Percentiles rank a stretch among this genome's conserved stretches.
These are phyloP conservation scores for Hypoxylon sp. DNA, from an alignment of 2,329 filamentous ascomycete species.

Conservation along the genomic window DNA sequence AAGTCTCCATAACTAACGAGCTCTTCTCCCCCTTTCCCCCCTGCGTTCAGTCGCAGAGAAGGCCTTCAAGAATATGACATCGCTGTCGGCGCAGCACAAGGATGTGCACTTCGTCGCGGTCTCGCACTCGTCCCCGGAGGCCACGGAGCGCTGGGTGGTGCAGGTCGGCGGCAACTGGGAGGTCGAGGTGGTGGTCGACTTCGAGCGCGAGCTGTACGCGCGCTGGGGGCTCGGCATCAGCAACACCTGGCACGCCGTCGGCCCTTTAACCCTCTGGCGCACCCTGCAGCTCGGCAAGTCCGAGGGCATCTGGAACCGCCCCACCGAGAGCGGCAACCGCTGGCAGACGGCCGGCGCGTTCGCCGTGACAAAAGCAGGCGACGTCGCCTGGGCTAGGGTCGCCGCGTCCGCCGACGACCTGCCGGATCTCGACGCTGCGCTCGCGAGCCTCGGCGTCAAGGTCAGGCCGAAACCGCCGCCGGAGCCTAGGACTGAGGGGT, in stretches of 20 bases:
- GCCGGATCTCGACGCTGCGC: conserved; percentile 63
- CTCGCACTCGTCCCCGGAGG: conserved; percentile 66
- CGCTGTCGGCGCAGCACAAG: conserved; percentile 62
- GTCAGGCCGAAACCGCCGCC: conserved; percentile 54
- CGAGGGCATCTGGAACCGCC: conserved; percentile 74
- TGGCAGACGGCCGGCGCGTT: conserved; percentile 78
- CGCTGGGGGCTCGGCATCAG: conserved; percentile 74
- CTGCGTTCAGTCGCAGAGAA: conserved; percentile 72
- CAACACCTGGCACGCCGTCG: conserved; percentile 71
- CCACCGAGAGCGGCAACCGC: conserved; percentile 72
- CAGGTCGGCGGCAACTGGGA: conserved; percentile 67
- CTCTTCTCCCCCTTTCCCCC: background rate
- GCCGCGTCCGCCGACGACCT: conserved; percentile 64
- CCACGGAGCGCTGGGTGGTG: conserved; percentile 69
- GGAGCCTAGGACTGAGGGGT: conserved; percentile 46
- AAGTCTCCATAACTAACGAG: background rate
- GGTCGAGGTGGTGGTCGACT: conserved; percentile 70
- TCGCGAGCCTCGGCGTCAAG: conserved; percentile 60
- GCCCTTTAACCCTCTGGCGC: conserved; percentile 67
- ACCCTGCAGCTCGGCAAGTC: conserved; percentile 68
- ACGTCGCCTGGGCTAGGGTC: conserved; percentile 64
- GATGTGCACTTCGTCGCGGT: conserved; percentile 70
- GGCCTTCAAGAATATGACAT: conserved; percentile 67
- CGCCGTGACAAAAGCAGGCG: conserved; percentile 65
- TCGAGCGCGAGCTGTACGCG: conserved; percentile 69